A percentile compares a stretch with the other conserved stretches of the same genome.
Conservation (phyloP, 1,284 basidiomycete species). For the Puccinia horiana region DNA sequence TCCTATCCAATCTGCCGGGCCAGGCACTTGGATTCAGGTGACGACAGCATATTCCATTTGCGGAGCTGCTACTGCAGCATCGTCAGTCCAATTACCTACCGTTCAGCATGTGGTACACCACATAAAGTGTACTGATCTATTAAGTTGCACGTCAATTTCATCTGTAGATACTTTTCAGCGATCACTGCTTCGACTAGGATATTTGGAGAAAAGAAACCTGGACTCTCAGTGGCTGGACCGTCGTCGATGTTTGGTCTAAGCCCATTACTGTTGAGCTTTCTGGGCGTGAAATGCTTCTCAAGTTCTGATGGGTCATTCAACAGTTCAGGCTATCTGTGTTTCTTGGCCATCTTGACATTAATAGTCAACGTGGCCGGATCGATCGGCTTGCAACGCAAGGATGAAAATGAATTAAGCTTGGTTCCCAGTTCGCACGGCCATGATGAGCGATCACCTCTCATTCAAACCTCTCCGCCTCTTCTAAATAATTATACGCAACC, state of each 20-base stretch:
- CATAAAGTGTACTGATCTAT: background rate
- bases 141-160: background rate
- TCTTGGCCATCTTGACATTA: conserved; percentile 31
- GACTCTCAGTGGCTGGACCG: conserved; percentile 38
- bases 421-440: background rate
- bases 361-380: conserved; percentile 5
- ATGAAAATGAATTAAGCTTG: background rate
- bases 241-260: conserved; percentile 24
- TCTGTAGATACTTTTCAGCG: conserved; percentile 34
- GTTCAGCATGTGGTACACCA: background rate
- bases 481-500: background rate
- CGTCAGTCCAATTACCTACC: conserved; percentile 13
- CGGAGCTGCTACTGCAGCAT: conserved; percentile 32
- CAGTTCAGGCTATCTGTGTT: conserved; percentile 17
- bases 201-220: conserved; percentile 32
- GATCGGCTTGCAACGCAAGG: background rate
- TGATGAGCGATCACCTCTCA: conserved; percentile 17
- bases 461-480: conserved; percentile 15
- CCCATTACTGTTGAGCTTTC: conserved; percentile 30
- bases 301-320: conserved; percentile 22
- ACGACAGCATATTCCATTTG: conserved; percentile 38
- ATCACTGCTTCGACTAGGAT: conserved; percentile 38
- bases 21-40: conserved; percentile 10
- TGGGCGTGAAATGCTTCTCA: conserved; percentile 24
- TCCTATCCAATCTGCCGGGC: background rate